These are phyloP conservation scores for Oryza rufipogon DNA, from an alignment of 176 grass and related monocot genomes.

Conservation along the genomic window DNA sequence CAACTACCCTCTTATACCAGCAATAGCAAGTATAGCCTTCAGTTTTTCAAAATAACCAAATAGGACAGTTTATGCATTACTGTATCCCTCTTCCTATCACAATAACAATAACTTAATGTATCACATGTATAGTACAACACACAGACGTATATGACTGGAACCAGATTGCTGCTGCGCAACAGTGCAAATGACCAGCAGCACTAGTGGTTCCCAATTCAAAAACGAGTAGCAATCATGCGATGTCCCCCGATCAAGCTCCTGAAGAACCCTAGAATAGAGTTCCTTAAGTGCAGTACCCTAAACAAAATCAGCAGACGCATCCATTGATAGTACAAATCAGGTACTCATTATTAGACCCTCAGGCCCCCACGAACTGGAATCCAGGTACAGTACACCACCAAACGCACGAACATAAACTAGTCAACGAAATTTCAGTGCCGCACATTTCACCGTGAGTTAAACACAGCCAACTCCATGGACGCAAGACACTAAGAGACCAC, in stretches of 20 bases:
- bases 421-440: neutral
- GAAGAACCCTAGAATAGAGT: neutral
- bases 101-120: slow-evolving; percentile 1
- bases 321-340: neutral
- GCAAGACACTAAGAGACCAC: neutral
- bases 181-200: neutral
- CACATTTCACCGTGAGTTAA: neutral
- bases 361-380: neutral
- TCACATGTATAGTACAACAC: neutral
- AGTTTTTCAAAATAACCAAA: neutral
- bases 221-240: slow-evolving; percentile 6
- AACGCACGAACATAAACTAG: neutral
- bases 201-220: neutral
- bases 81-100: neutral
- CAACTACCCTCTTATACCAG: neutral
- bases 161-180: neutral
- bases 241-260: neutral
- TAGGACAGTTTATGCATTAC: neutral
- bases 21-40: slow-evolving; percentile 15
- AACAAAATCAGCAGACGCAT: neutral
- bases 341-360: neutral
- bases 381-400: neutral
- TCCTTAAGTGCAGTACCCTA: neutral
- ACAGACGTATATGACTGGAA: neutral
- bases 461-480: neutral